phyloP scores from a whole-genome alignment of 1,284 basidiomycete genomes.

The Uromyces viciae-fabae region DNA sequence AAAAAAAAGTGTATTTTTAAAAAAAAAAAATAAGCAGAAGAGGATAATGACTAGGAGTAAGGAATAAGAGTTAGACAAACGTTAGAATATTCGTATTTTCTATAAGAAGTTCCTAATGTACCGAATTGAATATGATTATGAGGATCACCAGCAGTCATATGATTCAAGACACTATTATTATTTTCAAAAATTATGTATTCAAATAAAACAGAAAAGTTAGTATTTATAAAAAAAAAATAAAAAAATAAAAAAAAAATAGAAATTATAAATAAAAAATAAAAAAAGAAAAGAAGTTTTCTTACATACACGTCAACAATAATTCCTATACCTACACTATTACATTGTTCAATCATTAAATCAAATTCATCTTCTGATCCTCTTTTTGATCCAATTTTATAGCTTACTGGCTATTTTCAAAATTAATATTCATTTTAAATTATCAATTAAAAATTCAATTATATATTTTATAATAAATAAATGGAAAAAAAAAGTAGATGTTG shows the following conservation, averaged over 20 bases:
- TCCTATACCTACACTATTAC: constrained; percentile 24
- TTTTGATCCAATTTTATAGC: constrained; percentile 25
- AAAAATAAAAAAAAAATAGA: no score
- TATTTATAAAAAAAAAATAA: no score
- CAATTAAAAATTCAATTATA: no score
- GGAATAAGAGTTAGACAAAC: not conserved
- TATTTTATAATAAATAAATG: no score
- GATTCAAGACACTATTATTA: constrained; percentile 22
- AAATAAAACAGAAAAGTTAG: no score
- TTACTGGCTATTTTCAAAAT: constrained; percentile 8
- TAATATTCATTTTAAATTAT: no score
- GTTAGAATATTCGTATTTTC: constrained; percentile 25
- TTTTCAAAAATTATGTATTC: not conserved
- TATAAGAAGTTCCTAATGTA: not conserved
- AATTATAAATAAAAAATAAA: not conserved
- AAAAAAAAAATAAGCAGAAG: not conserved
- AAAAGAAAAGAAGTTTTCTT: no score
- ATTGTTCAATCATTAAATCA: constrained; percentile 25
- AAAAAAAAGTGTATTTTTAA: not conserved
- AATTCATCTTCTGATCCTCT: constrained; percentile 30
- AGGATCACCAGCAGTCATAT: constrained; percentile 28
- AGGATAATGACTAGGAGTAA: not conserved
- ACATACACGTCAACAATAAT: constrained; percentile 38
- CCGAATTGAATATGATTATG: not conserved
- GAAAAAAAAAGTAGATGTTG: not conserved